Evolutionary conservation across 2,329 filamentous ascomycete species (phyloP).

Genomic region (Fusarium irregulare): DNA sequence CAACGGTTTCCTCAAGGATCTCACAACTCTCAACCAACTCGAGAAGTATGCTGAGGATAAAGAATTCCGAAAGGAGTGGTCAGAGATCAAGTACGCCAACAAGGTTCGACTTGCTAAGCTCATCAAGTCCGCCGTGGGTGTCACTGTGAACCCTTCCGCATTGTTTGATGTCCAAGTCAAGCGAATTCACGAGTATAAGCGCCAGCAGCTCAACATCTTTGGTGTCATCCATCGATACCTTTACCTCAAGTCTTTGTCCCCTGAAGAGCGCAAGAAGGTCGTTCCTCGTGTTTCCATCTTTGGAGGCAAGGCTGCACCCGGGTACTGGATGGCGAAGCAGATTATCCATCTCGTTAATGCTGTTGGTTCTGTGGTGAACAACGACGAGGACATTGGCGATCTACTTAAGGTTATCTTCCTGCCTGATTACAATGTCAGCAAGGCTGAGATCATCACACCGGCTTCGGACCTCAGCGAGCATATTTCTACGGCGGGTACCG

Average conservation of each 20-base stretch:
- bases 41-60: slow-evolving; percentile 88
- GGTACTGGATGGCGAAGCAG: slow-evolving; percentile 99
- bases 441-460: slow-evolving; percentile 95
- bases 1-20: slow-evolving; percentile 87
- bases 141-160: slow-evolving; percentile 86
- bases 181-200: slow-evolving; percentile 99
- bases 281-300: slow-evolving; percentile 94
- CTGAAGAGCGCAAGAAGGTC: slow-evolving; percentile 87
- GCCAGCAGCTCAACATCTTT: slow-evolving; percentile 98
- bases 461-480: slow-evolving; percentile 98
- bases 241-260: slow-evolving; percentile 83
- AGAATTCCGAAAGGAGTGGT: slow-evolving; percentile 92
- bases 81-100: slow-evolving; percentile 96
- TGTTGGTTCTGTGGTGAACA: slow-evolving; percentile 90
- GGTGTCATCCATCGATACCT: slow-evolving; percentile 96
- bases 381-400: slow-evolving; percentile 90
- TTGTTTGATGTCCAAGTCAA: slow-evolving; percentile 99
- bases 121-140: slow-evolving; percentile 83
- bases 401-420: slow-evolving; percentile 97
- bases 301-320: slow-evolving; percentile 95
- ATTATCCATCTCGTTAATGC: slow-evolving; percentile 97
- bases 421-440: slow-evolving; percentile 99
- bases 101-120: slow-evolving; percentile 92
- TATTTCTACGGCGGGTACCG: slow-evolving; percentile 97
- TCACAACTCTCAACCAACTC: slow-evolving; percentile 86